A percentile compares a stretch with the other conserved stretches of the same genome.
Conservation (phyloP, 352 stramenopile species). For the Globisporangium megalacanthum region DNA sequence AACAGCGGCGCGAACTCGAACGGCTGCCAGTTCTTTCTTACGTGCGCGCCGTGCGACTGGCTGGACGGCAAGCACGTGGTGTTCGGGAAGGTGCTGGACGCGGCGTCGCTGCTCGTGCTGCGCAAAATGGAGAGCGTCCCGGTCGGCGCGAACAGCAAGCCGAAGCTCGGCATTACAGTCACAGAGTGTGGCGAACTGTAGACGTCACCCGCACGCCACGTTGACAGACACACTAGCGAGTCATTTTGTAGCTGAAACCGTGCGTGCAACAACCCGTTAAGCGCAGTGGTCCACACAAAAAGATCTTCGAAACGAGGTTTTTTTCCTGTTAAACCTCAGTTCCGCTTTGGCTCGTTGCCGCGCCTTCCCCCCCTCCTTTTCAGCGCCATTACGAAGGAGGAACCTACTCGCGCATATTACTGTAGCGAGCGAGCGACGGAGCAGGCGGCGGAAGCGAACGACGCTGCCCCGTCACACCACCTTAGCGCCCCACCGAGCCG, state of each 20-base stretch:
- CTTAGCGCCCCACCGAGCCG: neutral
- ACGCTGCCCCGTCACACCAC: neutral
- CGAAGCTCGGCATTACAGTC: constrained; percentile 82
- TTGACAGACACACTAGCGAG: too few species aligned
- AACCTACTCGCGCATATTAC: too few species aligned
- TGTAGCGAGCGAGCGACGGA: neutral
- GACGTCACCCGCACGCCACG: neutral
- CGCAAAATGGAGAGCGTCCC: constrained; percentile 91
- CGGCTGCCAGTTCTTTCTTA: constrained; percentile 95
- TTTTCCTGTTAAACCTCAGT: neutral
- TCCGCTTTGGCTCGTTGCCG: constrained; percentile 9
- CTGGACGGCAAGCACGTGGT: constrained; percentile 97
- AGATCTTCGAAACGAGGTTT: constrained; percentile 5
- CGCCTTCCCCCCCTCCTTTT: neutral
- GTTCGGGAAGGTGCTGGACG: constrained; percentile 92
- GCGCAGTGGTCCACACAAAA: constrained; percentile 1
- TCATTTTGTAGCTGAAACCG: too few species aligned
- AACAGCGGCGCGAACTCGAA: constrained; percentile 95
- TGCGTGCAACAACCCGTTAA: neutral
- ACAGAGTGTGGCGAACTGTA: constrained; percentile 89
- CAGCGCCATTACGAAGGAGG: constrained; percentile 3
- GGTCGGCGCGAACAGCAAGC: constrained; percentile 78
- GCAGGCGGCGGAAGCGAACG: neutral
- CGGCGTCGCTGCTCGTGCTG: constrained; percentile 78
- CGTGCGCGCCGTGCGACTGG: constrained; percentile 91